Evolutionary conservation across 495 filamentous ascomycete species (phyloP).

Genomic region (Penicillium lividum): DNA sequence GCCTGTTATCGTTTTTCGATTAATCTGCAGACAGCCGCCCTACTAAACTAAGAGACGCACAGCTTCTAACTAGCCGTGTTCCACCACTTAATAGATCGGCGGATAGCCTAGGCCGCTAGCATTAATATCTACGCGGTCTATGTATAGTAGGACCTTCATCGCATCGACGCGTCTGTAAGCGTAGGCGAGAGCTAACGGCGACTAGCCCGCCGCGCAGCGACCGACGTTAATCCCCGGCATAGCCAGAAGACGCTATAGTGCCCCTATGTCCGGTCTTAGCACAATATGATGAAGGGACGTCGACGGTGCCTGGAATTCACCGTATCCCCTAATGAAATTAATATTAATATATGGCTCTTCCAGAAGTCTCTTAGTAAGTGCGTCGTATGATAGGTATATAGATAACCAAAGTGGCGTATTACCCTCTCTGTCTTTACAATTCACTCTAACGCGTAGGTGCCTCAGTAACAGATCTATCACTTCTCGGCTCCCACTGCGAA

Average conservation of each 20-base stretch:
- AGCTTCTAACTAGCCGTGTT: too few species aligned
- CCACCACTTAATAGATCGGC: too few species aligned
- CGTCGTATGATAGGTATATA: slow-evolving; percentile 9
- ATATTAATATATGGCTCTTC: slow-evolving; percentile 8
- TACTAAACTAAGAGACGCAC: too few species aligned
- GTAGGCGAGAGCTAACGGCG: background rate
- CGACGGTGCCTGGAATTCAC: slow-evolving; percentile 7
- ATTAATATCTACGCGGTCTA: too few species aligned
- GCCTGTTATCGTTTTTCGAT: too few species aligned
- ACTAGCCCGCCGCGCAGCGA: slow-evolving; percentile 11
- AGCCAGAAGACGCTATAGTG: slow-evolving; percentile 11
- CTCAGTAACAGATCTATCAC: slow-evolving; percentile 12
- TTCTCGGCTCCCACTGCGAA: slow-evolving; percentile 8
- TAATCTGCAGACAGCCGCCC: too few species aligned
- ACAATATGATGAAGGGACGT: slow-evolving; percentile 12
- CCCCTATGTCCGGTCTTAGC: slow-evolving; percentile 9
- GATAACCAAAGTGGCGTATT: slow-evolving; percentile 19
- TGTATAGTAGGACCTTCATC: too few species aligned
- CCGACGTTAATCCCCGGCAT: slow-evolving; percentile 9
- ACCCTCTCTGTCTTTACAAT: slow-evolving; percentile 9
- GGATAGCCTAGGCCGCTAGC: too few species aligned
- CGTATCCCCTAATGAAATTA: slow-evolving; percentile 9
- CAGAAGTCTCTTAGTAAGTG: slow-evolving; percentile 12
- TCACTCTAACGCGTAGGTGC: slow-evolving; percentile 1
- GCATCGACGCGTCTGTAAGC: too few species aligned